phyloP scores from a whole-genome alignment of 208 protist genomes.

The Acanthamoeba royreba region DNA sequence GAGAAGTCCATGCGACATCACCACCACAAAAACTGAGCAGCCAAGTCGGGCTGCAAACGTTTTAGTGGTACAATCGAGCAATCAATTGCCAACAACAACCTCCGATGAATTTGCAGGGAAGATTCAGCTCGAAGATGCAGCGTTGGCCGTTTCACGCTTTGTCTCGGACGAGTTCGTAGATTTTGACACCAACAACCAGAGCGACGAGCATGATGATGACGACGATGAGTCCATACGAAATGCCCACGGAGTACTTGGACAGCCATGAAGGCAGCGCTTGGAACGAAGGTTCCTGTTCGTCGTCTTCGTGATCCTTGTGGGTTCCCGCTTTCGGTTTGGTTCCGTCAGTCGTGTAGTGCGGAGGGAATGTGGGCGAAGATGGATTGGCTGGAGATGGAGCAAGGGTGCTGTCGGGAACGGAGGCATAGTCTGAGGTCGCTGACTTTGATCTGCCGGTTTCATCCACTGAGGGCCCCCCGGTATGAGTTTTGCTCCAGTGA shows the following conservation, averaged over 20 bases:
- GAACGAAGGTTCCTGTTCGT: background rate
- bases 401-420: too few relatives aligned
- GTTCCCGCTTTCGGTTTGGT: background rate
- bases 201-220: background rate
- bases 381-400: too few relatives aligned
- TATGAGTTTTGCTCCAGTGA: background rate
- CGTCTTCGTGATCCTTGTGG: background rate
- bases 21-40: conserved; percentile 1
- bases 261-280: background rate
- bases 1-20: background rate
- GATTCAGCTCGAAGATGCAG: background rate
- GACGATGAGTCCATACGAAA: background rate
- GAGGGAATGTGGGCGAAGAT: too few relatives aligned
- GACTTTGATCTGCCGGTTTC: too few relatives aligned
- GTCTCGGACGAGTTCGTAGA: background rate
- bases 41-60: too few relatives aligned
- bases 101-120: background rate
- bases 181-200: background rate
- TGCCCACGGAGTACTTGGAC: background rate
- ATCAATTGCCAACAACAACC: background rate
- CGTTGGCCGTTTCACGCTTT: background rate
- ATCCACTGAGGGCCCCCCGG: background rate
- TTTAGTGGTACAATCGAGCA: background rate
- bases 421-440: too few relatives aligned
- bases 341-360: too few relatives aligned